These are phyloP conservation scores for Coleophoma crateriformis DNA, from an alignment of 2,329 filamentous ascomycete genomes.

Conservation along the genomic window DNA sequence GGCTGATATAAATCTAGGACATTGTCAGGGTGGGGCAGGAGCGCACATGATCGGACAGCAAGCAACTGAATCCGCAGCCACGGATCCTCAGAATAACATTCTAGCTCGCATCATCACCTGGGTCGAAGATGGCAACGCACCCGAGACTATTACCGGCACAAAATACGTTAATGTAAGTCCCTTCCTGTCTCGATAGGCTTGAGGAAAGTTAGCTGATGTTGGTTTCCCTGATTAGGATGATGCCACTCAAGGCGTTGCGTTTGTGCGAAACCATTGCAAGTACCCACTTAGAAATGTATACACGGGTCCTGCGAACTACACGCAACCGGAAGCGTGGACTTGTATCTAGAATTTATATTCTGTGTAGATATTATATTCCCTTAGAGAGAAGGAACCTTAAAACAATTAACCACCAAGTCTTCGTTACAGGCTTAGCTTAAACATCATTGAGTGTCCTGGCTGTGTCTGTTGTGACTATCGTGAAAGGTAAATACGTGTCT, in stretches of 20 bases:
- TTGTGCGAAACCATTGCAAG: slow-evolving; percentile 17
- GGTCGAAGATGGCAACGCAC: slow-evolving; percentile 31
- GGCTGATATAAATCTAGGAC: slow-evolving; percentile 26
- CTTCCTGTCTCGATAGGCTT: background rate
- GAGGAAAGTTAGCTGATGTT: background rate
- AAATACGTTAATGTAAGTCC: background rate
- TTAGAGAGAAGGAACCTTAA: no score
- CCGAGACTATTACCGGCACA: background rate
- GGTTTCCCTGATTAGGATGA: slow-evolving; percentile 12
- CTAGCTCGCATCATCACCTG: slow-evolving; percentile 40
- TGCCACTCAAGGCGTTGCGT: slow-evolving; percentile 8
- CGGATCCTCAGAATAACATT: slow-evolving; percentile 35
- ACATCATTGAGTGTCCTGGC: no score
- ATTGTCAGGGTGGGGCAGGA: slow-evolving; percentile 43
- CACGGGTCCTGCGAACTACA: slow-evolving; percentile 9
- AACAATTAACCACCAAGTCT: no score
- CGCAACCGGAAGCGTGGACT: slow-evolving; percentile 1
- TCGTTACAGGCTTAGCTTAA: no score
- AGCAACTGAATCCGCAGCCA: slow-evolving; percentile 13
- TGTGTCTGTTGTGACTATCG: no score
- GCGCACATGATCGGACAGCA: slow-evolving; percentile 29
- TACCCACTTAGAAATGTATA: slow-evolving; percentile 16
- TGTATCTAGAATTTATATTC: background rate
- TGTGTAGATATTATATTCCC: no score
- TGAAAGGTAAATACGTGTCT: no score